These are phyloP conservation scores for Vicia faba DNA, from an alignment of 306 rosid species.

Conservation along the genomic window DNA sequence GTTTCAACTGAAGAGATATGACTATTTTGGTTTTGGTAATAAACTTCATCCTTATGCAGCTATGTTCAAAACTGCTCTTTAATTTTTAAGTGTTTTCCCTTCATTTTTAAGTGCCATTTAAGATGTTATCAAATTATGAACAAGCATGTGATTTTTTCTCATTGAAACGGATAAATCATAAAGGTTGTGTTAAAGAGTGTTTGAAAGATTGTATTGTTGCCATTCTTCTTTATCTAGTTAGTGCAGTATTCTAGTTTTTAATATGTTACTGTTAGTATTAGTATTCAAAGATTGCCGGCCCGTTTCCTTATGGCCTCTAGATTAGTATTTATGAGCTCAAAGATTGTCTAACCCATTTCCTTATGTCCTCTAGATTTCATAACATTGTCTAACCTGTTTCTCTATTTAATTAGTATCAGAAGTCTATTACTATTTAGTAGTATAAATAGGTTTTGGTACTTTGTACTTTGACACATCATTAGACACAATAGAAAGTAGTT, in stretches of 20 bases:
- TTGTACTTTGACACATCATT: neutral
- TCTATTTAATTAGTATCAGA: neutral
- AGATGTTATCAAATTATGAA: neutral
- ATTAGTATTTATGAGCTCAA: too few relatives aligned
- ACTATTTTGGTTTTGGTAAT: conserved; percentile 86
- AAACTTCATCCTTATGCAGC: conserved; percentile 21
- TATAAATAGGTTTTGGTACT: conserved; percentile 13
- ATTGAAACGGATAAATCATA: neutral
- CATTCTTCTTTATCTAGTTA: too few relatives aligned
- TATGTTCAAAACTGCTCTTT: conserved; percentile 27
- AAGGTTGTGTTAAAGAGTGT: neutral
- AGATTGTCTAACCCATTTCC: too few relatives aligned
- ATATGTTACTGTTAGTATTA: too few relatives aligned
- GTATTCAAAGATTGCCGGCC: too few relatives aligned
- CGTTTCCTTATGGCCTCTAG: too few relatives aligned
- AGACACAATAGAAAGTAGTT: neutral
- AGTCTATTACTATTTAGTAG: neutral
- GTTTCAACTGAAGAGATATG: conserved; percentile 70
- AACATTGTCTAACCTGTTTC: neutral
- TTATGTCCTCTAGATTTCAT: neutral
- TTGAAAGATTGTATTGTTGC: too few relatives aligned
- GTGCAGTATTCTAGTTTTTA: too few relatives aligned
- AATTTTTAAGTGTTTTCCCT: conserved; percentile 11
- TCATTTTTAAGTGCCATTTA: neutral
- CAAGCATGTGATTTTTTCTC: neutral